Conservation (phyloP, 192 early-diverging fungal genomes). For the Coemansia sp. region DNA sequence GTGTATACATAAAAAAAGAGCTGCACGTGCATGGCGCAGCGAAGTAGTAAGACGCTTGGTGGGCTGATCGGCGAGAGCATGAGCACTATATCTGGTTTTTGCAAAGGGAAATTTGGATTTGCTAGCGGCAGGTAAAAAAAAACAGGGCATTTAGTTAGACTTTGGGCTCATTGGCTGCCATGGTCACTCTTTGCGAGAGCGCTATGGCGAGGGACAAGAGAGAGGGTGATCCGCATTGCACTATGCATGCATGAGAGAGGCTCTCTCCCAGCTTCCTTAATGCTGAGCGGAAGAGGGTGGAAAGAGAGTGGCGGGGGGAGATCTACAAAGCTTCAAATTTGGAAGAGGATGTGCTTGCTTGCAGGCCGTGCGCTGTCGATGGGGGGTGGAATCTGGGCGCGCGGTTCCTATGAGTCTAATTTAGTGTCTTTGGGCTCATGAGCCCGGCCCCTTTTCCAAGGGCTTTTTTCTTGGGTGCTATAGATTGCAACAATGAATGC, state of each 20-base stretch:
- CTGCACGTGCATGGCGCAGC: constrained; percentile 10
- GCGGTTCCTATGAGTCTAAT: constrained; percentile 1
- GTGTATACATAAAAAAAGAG: background rate
- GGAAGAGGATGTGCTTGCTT: constrained; percentile 5
- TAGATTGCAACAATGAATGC: background rate
- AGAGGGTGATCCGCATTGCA: background rate
- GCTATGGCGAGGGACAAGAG: background rate
- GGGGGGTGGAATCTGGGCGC: background rate
- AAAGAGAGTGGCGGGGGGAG: background rate
- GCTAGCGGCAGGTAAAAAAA: background rate
- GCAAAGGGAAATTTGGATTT: background rate
- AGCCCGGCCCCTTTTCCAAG: background rate
- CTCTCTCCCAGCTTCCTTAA: background rate
- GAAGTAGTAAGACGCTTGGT: constrained; percentile 2
- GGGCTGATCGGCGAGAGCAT: constrained; percentile 4
- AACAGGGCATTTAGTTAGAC: background rate
- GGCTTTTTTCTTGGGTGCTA: background rate
- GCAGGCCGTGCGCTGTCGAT: constrained; percentile 3
- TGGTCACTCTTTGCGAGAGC: background rate
- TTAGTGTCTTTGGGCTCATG: background rate
- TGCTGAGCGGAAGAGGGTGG: background rate
- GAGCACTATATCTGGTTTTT: background rate
- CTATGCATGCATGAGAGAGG: constrained; percentile 7
- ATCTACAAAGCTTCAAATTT: background rate
- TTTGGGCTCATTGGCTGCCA: background rate